phyloP scores from a whole-genome alignment of 2,329 filamentous ascomycete genomes.

The Neobulgaria alba region DNA sequence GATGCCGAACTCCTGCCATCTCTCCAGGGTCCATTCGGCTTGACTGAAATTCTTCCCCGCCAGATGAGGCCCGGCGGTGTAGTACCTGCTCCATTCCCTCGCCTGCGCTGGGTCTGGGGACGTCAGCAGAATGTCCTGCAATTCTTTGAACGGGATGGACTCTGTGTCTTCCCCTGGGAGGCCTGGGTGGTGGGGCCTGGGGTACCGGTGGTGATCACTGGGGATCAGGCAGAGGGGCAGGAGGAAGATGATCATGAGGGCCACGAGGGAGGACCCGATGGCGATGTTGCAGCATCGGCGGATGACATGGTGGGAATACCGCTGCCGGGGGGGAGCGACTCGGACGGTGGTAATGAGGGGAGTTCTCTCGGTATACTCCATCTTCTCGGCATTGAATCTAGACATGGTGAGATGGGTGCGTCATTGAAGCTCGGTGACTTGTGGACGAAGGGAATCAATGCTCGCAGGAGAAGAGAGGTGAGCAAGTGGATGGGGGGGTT shows the following conservation, averaged over 20 bases:
- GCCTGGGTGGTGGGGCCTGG: slow-evolving; percentile 27
- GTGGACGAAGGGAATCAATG: no score
- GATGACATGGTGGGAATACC: slow-evolving; percentile 51
- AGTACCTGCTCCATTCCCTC: slow-evolving; percentile 69
- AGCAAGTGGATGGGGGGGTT: no score
- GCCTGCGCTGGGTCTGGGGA: slow-evolving; percentile 49
- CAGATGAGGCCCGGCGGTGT: slow-evolving; percentile 66
- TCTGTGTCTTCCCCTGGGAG: slow-evolving; percentile 7
- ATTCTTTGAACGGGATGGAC: slow-evolving; percentile 38
- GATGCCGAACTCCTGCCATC: slow-evolving; percentile 65
- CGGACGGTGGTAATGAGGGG: slow-evolving; percentile 58
- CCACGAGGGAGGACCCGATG: slow-evolving; percentile 44
- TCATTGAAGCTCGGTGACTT: no score
- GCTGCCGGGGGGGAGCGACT: slow-evolving; percentile 41
- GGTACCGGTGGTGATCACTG: slow-evolving; percentile 27
- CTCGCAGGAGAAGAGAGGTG: no score
- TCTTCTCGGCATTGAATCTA: slow-evolving; percentile 19
- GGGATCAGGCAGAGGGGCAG: slow-evolving; percentile 37
- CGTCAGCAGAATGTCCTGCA: slow-evolving; percentile 48
- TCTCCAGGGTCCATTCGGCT: slow-evolving; percentile 61
- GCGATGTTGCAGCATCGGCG: slow-evolving; percentile 60
- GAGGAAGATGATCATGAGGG: slow-evolving; percentile 32
- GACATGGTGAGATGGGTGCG: slow-evolving; percentile 7
- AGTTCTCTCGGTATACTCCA: slow-evolving; percentile 40
- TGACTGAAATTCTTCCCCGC: slow-evolving; percentile 72